Evolutionary conservation across 163 green algal genomes (phyloP), one percentile per base, ranked within the genome.

Genomic region (Volvox carteri): DNA sequence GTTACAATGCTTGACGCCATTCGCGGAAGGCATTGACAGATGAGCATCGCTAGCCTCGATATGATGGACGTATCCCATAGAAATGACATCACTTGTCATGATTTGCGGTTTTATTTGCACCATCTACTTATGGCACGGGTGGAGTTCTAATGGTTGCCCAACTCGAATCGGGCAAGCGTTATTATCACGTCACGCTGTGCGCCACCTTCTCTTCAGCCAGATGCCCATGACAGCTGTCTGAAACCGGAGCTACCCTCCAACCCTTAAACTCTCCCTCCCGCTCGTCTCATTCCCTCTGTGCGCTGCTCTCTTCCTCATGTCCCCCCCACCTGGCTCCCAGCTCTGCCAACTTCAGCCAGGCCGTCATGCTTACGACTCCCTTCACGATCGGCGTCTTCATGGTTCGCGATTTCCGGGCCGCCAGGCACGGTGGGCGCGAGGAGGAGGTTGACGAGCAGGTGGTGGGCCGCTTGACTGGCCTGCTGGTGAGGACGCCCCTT

Each of bases 381-480:
- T 89, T 89, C 39, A 89, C 84, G 3, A 75, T 89, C 28, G 84
- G 84, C 52, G 84, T 89, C 50, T 89, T 84, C 52, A 89, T 89
- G 84, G 84, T 89, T 19, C 79, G 79, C 4, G 79, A 86, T 42
- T 86, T 86, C 25, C 14, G 52, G 60, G 44, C 62, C 12, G 60
- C 62, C 3, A 48, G 58, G n/a, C 33, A 68, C 1, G 62, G 79
- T 19, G 79, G 62, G 18, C 12, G 23, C 6, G 42, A 46, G 37
- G 44, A 44, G 2, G 30, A 12, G 18, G 87, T 90, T 4, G 84
- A 87, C 18, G 90, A 93, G 86, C 80, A 93, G 77, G 23, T 67
- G 12, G 87, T 93, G 14, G 88, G 90, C 0, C 87, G 85, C 12
- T 62, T 93, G 23, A 92, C 90, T 16, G 89, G 89, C 1, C 42